Evolutionary conservation across 2,329 filamentous ascomycete species (phyloP), one percentile per base, ranked within the genome.

Genomic region (Pseudogymnoascus sp.): DNA sequence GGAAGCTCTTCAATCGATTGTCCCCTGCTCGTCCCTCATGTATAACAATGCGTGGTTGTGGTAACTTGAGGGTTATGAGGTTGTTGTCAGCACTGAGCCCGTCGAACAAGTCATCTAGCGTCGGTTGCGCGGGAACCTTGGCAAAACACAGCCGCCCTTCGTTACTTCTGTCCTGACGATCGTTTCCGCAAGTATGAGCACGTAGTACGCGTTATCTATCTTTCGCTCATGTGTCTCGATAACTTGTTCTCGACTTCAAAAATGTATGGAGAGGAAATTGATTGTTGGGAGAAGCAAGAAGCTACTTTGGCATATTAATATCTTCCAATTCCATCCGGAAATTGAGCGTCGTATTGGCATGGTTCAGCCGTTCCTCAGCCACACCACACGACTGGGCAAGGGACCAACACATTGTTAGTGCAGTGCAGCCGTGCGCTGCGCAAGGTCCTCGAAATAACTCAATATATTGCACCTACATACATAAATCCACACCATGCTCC

Each of bases 81-180:
- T 54, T 54, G 47, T 54, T 54, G 47, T 54, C 28, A 54, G 28
- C 28, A 28, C 47, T 32, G 47, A 34, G 47, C 4, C 28, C 28
- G 6, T 54, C 47, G 28, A 54, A 54, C 47, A 54, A 54, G 47
- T 54, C 47, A 34, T 54, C 47, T 54, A 54, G 47, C 47, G 47
- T 54, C 47, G 47, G 47, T 54, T 54, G 47, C 28, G 28, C 47
- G 47, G 47, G 47, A 54, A 54, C 47, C 47, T 54, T 54, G 47
- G 47, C 47, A 54, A 54, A 54, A 54, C 47, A 54, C 47, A 54
- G 47, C 47, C 47, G 28, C 28, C 47, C 47, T 54, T 54, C 28
- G 47, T 54, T 54, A 54, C 47, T 54, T 34, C 47, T 54, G 47
- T 32, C 47, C 47, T 54, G 47, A 54, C 47, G 47, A 54, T 54